These are phyloP conservation scores for Pleurotus tuber-regium DNA, from an alignment of 768 basidiomycete species.

Conservation along the genomic window DNA sequence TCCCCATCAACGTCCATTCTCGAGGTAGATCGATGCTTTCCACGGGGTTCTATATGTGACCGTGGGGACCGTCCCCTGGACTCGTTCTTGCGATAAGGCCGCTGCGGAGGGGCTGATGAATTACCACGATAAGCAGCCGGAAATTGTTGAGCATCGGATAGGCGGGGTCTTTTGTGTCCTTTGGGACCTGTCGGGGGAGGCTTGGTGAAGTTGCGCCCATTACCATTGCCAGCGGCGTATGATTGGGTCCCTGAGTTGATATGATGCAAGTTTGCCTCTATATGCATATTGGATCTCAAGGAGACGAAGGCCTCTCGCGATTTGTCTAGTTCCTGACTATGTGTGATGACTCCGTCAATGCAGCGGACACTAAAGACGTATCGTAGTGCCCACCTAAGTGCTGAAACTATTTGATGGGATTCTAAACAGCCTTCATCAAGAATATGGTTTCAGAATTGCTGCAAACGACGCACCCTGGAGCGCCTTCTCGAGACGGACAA, in stretches of 20 bases:
- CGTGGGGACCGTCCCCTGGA: constrained; percentile 9
- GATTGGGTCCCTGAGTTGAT: neutral
- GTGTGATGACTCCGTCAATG: constrained; percentile 14
- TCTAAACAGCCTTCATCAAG: constrained; percentile 41
- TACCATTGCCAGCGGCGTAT: constrained; percentile 16
- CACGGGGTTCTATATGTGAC: constrained; percentile 19
- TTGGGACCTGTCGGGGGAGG: constrained; percentile 77
- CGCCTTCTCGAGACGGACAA: constrained; percentile 69
- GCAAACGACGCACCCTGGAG: constrained; percentile 58
- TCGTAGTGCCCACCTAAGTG: constrained; percentile 61
- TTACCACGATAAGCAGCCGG: constrained; percentile 25
- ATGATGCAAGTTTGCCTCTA: neutral
- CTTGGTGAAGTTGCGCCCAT: constrained; percentile 39
- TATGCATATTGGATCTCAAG: neutral
- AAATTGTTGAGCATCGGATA: constrained; percentile 50
- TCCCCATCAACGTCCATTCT: constrained; percentile 46
- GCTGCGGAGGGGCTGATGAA: constrained; percentile 18
- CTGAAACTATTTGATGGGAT: constrained; percentile 69
- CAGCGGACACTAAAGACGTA: constrained; percentile 11
- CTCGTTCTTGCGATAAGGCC: neutral
- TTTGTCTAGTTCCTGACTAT: constrained; percentile 75
- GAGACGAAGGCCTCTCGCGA: constrained; percentile 57
- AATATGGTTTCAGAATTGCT: constrained; percentile 9
- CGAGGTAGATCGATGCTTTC: constrained; percentile 5
- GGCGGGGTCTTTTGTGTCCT: constrained; percentile 75